A percentile compares a stretch with the other conserved stretches of the same genome.
phyloP scores from a whole-genome alignment of 768 basidiomycete genomes.

The Cystobasidium tubakii region DNA sequence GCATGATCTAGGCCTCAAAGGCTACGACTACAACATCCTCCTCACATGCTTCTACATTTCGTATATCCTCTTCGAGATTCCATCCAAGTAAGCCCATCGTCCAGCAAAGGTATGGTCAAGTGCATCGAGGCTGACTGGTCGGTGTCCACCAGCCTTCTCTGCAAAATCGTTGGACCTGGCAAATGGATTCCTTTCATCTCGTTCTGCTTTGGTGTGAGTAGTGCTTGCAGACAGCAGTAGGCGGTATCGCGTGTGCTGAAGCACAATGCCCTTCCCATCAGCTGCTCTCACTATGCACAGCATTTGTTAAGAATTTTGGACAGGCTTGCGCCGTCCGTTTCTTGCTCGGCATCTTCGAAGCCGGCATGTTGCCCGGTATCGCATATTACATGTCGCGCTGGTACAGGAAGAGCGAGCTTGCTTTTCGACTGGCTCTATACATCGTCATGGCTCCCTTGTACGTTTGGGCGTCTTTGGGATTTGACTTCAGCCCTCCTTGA shows the following conservation, averaged over 20 bases:
- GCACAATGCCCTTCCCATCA: background rate
- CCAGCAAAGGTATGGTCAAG: no score
- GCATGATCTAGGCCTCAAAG: slow-evolving; percentile 19
- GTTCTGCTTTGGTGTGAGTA: slow-evolving; percentile 21
- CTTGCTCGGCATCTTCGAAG: slow-evolving; percentile 37
- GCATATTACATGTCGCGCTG: slow-evolving; percentile 32
- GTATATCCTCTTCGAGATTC: slow-evolving; percentile 30
- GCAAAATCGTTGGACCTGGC: slow-evolving; percentile 24
- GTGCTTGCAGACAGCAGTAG: background rate
- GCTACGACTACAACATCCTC: slow-evolving; percentile 26
- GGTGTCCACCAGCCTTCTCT: background rate
- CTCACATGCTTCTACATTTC: slow-evolving; percentile 35
- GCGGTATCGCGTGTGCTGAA: background rate
- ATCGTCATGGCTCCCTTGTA: slow-evolving; percentile 29
- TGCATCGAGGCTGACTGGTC: background rate
- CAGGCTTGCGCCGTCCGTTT: slow-evolving; percentile 26
- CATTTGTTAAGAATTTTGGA: slow-evolving; percentile 12
- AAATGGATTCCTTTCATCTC: slow-evolving; percentile 27
- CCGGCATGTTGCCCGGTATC: slow-evolving; percentile 36
- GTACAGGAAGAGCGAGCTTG: slow-evolving; percentile 37
- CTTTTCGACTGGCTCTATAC: slow-evolving; percentile 35
- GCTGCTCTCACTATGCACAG: slow-evolving; percentile 14
- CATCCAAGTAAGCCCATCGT: slow-evolving; percentile 18
- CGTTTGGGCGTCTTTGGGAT: background rate
- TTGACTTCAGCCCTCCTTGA: no score